Conservation (phyloP, 176 grass and related monocot species). For the Dactylis glomerata region DNA sequence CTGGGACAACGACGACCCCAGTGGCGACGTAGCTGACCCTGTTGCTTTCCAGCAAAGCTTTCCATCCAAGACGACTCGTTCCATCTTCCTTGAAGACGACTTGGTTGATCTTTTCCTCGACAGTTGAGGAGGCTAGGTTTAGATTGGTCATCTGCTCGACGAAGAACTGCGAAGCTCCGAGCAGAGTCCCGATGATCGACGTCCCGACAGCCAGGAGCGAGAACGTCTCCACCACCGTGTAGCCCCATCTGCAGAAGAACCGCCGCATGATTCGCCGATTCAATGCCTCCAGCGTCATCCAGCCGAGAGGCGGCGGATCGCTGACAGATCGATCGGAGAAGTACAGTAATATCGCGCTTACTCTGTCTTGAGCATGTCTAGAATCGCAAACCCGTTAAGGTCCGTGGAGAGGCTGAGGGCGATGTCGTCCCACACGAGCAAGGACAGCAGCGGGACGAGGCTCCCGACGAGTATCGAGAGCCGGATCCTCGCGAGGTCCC, state of each 20-base stretch:
- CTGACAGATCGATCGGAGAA: not conserved
- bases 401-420: constrained; percentile 55
- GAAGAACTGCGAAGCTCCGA: constrained; percentile 78
- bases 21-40: constrained; percentile 40
- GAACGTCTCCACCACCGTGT: constrained; percentile 65
- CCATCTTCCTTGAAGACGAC: not conserved
- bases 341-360: constrained; percentile 5
- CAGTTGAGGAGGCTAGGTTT: constrained; percentile 1
- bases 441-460: constrained; percentile 58
- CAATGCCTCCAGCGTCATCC: not conserved
- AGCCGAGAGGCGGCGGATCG: not conserved
- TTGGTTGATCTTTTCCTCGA: not conserved
- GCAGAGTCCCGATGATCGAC: constrained; percentile 70
- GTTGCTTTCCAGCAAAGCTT: constrained; percentile 22
- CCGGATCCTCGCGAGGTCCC: constrained; percentile 65
- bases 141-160: constrained; percentile 61
- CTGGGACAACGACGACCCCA: constrained; percentile 47
- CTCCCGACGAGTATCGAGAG: constrained; percentile 68
- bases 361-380: constrained; percentile 63
- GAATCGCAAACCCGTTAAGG: constrained; percentile 41
- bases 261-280: not conserved
- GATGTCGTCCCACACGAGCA: constrained; percentile 82
- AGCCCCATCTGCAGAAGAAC: constrained; percentile 44
- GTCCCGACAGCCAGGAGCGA: constrained; percentile 78
- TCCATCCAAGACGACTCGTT: not conserved